Evolutionary conservation across 179 eudicot genomes (phyloP).

Genomic region (Patellifolia procumbens): DNA sequence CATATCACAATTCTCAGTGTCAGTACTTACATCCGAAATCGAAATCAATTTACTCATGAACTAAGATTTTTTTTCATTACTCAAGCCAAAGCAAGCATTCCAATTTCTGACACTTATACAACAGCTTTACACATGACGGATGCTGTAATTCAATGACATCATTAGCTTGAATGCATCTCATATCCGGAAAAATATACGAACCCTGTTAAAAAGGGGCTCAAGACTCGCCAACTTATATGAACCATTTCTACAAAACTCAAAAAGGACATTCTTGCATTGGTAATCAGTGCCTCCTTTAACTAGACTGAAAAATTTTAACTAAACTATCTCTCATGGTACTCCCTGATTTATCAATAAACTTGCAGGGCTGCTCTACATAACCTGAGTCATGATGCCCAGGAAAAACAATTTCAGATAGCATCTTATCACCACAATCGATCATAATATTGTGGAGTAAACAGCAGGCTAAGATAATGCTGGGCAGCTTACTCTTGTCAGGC

Average conservation of each 20-base stretch:
- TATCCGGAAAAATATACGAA: slow-evolving; percentile 4
- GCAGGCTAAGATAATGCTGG: slow-evolving; percentile 86
- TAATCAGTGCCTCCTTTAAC: slow-evolving; percentile 25
- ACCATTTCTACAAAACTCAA: too few relatives aligned
- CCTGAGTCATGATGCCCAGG: slow-evolving; percentile 68
- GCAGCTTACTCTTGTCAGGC: slow-evolving; percentile 89
- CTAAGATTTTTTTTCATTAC: background rate
- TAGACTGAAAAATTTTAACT: slow-evolving; percentile 49
- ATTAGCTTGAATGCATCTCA: background rate
- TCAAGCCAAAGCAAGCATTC: background rate
- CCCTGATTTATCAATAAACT: slow-evolving; percentile 58
- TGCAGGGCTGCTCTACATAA: slow-evolving; percentile 53
- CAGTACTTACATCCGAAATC: background rate
- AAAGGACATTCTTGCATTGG: background rate
- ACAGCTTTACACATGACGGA: slow-evolving; percentile 3
- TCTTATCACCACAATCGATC: slow-evolving; percentile 66
- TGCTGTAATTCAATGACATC: background rate
- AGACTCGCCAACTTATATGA: too few relatives aligned
- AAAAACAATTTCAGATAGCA: slow-evolving; percentile 54
- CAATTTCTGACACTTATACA: background rate
- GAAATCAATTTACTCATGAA: background rate
- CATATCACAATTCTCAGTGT: background rate
- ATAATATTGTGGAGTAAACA: slow-evolving; percentile 92
- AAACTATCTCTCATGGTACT: slow-evolving; percentile 55
- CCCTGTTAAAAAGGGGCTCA: background rate